Conservation (phyloP, 2,329 filamentous ascomycete species). For the Colletotrichum sp. region DNA sequence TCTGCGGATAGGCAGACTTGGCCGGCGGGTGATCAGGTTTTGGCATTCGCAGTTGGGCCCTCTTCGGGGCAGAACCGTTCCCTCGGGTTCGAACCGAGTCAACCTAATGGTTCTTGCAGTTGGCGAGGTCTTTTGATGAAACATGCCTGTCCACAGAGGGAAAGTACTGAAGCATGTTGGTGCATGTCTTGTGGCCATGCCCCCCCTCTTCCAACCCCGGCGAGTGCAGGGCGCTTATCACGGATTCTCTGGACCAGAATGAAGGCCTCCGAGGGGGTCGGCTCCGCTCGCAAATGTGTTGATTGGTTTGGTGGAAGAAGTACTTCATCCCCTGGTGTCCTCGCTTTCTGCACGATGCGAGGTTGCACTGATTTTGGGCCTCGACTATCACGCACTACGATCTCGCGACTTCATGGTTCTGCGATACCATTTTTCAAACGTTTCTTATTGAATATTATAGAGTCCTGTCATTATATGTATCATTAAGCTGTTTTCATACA, state of each 20-base stretch:
- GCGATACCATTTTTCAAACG: not conserved
- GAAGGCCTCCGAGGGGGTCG: not conserved
- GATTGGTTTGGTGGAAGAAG: not conserved
- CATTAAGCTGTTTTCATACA: not conserved
- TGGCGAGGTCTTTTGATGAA: not conserved
- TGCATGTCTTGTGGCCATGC: not conserved
- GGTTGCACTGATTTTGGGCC: not conserved
- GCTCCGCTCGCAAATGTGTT: not conserved
- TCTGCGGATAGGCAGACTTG: not conserved
- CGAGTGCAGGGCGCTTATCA: slow-evolving; percentile 1
- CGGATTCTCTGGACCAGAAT: not conserved
- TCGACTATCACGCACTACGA: not conserved
- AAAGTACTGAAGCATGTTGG: not conserved
- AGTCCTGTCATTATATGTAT: not conserved
- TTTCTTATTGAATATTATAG: not conserved
- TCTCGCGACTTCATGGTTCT: not conserved
- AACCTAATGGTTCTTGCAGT: not conserved
- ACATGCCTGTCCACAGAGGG: not conserved
- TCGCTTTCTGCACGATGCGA: no score
- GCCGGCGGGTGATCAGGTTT: not conserved
- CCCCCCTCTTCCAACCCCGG: not conserved
- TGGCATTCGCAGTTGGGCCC: not conserved
- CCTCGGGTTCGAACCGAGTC: not conserved
- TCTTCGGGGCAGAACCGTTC: not conserved
- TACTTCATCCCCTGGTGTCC: not conserved